Evolutionary conservation across 331 rosid genomes (phyloP).

Genomic region (Stylosanthes scabra): DNA sequence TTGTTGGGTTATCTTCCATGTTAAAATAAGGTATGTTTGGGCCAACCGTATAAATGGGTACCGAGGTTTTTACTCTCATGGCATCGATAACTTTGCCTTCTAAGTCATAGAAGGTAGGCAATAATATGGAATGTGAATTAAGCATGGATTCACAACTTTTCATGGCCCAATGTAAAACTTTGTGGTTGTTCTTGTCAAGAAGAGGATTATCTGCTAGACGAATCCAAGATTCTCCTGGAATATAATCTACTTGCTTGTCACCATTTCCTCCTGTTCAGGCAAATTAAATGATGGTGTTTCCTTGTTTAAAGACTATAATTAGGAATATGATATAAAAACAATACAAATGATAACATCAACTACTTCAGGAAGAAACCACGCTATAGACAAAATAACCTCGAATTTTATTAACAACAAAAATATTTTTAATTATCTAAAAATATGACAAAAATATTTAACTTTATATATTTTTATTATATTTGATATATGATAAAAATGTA

Average conservation of each 20-base stretch:
- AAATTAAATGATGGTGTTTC: neutral
- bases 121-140: conserved; percentile 39
- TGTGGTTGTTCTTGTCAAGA: neutral
- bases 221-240: conserved; percentile 45
- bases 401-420: too few species aligned
- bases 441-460: too few species aligned
- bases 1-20: neutral
- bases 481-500: too few species aligned
- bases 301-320: neutral
- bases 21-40: conserved; percentile 46
- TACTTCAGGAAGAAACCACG: too few species aligned
- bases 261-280: conserved; percentile 47
- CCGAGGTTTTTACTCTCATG: conserved; percentile 27
- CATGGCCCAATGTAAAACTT: conserved; percentile 11
- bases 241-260: conserved; percentile 47
- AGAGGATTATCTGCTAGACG: conserved; percentile 42
- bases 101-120: conserved; percentile 53
- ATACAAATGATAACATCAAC: too few species aligned
- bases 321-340: neutral
- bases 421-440: too few species aligned
- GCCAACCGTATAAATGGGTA: conserved; percentile 56
- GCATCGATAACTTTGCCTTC: conserved; percentile 48
- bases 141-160: conserved; percentile 16
- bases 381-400: too few species aligned
- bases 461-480: too few species aligned